phyloP scores from a whole-genome alignment of 345 rosid genomes.

The Citrus sp. region DNA sequence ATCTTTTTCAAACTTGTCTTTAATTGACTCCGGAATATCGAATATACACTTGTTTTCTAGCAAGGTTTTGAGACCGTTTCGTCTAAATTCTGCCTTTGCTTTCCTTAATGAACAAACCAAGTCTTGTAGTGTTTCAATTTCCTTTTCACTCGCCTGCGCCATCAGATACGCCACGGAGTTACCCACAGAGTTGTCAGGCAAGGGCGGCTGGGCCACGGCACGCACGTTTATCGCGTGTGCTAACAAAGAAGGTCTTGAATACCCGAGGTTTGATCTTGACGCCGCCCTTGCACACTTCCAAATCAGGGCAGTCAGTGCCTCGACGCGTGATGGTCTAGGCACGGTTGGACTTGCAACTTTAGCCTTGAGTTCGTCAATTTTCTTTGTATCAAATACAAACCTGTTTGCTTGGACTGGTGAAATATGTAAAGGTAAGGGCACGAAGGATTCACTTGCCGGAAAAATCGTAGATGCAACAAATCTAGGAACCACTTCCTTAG shows the following conservation, averaged over 20 bases:
- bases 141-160: conserved; percentile 16
- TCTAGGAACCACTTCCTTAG: neutral
- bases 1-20: conserved; percentile 11
- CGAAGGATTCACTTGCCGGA: too few species aligned
- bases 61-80: neutral
- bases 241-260: neutral
- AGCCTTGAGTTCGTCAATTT: too few species aligned
- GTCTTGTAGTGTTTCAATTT: conserved; percentile 21
- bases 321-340: too few species aligned
- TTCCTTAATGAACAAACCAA: conserved; percentile 17
- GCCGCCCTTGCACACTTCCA: neutral
- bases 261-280: neutral
- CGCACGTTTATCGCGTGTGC: neutral
- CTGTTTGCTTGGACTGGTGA: too few species aligned
- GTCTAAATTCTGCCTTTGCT: conserved; percentile 23
- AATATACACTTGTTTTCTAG: neutral
- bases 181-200: neutral
- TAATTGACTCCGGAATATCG: conserved; percentile 12
- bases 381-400: too few species aligned
- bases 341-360: too few species aligned
- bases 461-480: neutral
- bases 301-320: too few species aligned
- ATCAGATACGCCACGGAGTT: too few species aligned
- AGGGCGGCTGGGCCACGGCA: neutral
- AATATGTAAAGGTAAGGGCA: too few species aligned